phyloP scores from a whole-genome alignment of 2,329 filamentous ascomycete species.

The Pseudopyrenochaeta lycopersici region DNA sequence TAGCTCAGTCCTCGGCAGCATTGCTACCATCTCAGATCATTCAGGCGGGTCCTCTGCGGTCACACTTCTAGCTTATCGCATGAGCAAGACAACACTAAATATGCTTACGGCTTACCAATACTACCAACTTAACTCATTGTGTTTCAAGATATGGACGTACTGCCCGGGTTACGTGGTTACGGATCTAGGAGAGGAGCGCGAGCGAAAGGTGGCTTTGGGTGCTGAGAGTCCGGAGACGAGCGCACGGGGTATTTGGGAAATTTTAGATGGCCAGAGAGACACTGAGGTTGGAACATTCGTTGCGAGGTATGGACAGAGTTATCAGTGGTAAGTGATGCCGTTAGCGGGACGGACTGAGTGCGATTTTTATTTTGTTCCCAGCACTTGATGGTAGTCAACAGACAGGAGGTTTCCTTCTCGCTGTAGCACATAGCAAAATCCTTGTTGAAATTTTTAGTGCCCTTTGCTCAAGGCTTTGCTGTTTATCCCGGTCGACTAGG shows the following conservation, averaged over 20 bases:
- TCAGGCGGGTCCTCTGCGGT: constrained; percentile 4
- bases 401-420: no score
- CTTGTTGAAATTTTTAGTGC: no score
- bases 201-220: constrained; percentile 22
- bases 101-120: constrained; percentile 48
- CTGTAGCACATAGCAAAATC: no score
- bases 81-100: constrained; percentile 48
- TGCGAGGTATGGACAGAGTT: constrained; percentile 25
- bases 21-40: constrained; percentile 27
- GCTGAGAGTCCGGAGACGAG: constrained; percentile 42
- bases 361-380: no score
- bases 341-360: no score
- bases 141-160: constrained; percentile 40
- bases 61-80: constrained; percentile 35
- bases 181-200: constrained; percentile 29
- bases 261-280: constrained; percentile 42
- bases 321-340: constrained; percentile 27
- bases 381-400: no score
- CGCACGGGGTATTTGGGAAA: constrained; percentile 41
- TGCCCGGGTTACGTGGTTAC: constrained; percentile 45
- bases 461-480: no score
- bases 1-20: constrained; percentile 44
- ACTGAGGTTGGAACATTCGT: constrained; percentile 37
- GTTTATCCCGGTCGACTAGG: no score
- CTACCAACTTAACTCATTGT: constrained; percentile 47